Percentiles rank a stretch among this genome's conserved stretches.
These are phyloP conservation scores for Parmelia sp. DNA, from an alignment of 495 filamentous ascomycete species.

Conservation along the genomic window DNA sequence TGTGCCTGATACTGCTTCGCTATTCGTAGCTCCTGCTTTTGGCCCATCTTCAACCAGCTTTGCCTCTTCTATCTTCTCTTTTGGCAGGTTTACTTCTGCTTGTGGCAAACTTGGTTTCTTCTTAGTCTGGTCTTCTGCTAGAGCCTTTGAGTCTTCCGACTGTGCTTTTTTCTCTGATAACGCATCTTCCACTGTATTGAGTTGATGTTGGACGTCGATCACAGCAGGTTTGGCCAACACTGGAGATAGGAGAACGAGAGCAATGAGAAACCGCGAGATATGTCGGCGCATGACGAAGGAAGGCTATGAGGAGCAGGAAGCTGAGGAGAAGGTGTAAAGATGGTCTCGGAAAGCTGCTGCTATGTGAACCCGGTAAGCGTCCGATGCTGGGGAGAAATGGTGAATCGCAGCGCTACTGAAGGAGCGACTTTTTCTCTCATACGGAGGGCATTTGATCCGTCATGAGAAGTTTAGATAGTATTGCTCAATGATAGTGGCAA, in stretches of 20 bases:
- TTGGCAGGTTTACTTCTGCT: slow-evolving; percentile 2
- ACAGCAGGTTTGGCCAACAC: slow-evolving; percentile 15
- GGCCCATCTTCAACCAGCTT: slow-evolving; percentile 20
- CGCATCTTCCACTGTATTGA: slow-evolving; percentile 26
- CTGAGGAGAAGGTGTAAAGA: neutral
- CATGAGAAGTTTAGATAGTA: neutral
- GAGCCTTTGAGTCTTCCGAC: slow-evolving; percentile 7
- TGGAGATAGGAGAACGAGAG: slow-evolving; percentile 15
- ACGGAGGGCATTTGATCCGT: neutral
- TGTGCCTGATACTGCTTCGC: slow-evolving; percentile 23
- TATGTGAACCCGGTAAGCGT: neutral
- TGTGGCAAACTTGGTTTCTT: slow-evolving; percentile 1
- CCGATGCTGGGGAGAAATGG: neutral
- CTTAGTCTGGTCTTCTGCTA: slow-evolving; percentile 9
- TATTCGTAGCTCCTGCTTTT: slow-evolving; percentile 28
- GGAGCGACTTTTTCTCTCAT: neutral
- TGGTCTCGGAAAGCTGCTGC: neutral
- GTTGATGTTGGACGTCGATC: slow-evolving; percentile 16
- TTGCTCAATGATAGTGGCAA: neutral
- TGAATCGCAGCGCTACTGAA: neutral
- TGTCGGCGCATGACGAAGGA: slow-evolving; percentile 15
- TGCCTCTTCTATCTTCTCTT: slow-evolving; percentile 12
- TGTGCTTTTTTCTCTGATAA: slow-evolving; percentile 19
- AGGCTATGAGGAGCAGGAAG: no score
- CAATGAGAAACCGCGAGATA: neutral